These are phyloP conservation scores for Apophysomyces variabilis DNA, from an alignment of 371 early-diverging fungal genomes.

Conservation along the genomic window DNA sequence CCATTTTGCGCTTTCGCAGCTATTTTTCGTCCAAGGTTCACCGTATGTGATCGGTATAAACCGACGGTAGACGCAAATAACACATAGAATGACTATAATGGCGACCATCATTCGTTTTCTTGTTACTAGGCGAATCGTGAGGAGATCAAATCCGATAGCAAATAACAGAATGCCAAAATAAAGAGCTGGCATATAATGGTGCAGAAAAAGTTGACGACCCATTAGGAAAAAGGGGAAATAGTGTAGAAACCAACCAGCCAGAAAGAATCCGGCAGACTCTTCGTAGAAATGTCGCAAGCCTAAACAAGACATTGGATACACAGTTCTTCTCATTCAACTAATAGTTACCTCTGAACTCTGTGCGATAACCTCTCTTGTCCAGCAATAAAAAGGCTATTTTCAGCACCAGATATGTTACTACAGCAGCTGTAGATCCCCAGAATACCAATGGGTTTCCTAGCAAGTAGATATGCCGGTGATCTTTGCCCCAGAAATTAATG, in stretches of 20 bases:
- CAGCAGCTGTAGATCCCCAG: constrained; percentile 77
- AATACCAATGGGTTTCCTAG: constrained; percentile 97
- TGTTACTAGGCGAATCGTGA: constrained; percentile 66
- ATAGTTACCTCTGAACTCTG: constrained; percentile 54
- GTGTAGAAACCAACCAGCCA: constrained; percentile 91
- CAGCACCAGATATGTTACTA: constrained; percentile 64
- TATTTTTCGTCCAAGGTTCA: constrained; percentile 71
- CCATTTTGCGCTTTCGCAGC: constrained; percentile 79
- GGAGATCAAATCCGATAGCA: constrained; percentile 77
- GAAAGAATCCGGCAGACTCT: constrained; percentile 82
- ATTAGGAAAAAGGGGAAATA: constrained; percentile 97
- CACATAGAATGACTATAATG: constrained; percentile 50
- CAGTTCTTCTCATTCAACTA: constrained; percentile 16
- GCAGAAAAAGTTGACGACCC: constrained; percentile 95
- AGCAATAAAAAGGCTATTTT: constrained; percentile 67
- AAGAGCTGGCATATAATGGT: constrained; percentile 97
- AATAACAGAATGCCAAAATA: constrained; percentile 81
- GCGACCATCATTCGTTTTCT: constrained; percentile 55
- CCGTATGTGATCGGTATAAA: constrained; percentile 91
- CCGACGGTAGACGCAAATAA: constrained; percentile 60
- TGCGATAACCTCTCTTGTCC: constrained; percentile 77
- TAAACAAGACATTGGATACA: constrained; percentile 4
- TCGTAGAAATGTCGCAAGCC: constrained; percentile 60
- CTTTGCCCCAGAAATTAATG: constrained; percentile 92
- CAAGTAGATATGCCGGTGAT: constrained; percentile 85